Percentiles rank a stretch among this genome's conserved stretches.
phyloP scores from a whole-genome alignment of 148 eudicot species.

The Cornus suecica region DNA sequence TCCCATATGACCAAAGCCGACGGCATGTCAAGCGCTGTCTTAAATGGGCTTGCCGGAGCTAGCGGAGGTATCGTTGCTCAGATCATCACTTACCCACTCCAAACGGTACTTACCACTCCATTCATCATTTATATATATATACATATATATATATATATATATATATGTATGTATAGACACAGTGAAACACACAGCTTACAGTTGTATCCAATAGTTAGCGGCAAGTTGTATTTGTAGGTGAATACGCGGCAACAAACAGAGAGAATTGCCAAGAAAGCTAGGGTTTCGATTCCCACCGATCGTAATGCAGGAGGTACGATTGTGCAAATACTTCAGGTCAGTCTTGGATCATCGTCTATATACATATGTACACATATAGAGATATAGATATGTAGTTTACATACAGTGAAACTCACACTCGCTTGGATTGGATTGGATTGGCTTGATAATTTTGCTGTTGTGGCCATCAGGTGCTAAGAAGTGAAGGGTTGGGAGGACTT shows the following conservation, averaged over 20 bases:
- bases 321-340: constrained; percentile 59
- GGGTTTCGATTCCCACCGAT: constrained; percentile 11
- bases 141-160: too few relatives aligned
- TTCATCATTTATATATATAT: too few relatives aligned
- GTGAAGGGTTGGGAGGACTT: constrained; percentile 71
- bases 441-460: not conserved
- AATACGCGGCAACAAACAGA: constrained; percentile 81
- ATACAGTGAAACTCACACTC: too few relatives aligned
- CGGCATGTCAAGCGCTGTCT: constrained; percentile 78
- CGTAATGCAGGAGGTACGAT: constrained; percentile 46
- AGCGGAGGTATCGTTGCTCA: constrained; percentile 92
- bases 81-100: constrained; percentile 89
- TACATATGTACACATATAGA: too few relatives aligned
- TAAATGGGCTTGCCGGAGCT: constrained; percentile 89
- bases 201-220: too few relatives aligned
- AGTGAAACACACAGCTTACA: too few relatives aligned
- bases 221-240: constrained; percentile 29
- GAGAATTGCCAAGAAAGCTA: constrained; percentile 51
- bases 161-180: too few relatives aligned
- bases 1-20: not conserved
- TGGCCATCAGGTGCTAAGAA: constrained; percentile 46
- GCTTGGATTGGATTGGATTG: too few relatives aligned
- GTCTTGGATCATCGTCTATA: not conserved
- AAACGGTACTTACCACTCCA: constrained; percentile 43
- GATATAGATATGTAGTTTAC: too few relatives aligned